Conservation (phyloP, 2,329 filamentous ascomycete species). For the Beauveria sp. region DNA sequence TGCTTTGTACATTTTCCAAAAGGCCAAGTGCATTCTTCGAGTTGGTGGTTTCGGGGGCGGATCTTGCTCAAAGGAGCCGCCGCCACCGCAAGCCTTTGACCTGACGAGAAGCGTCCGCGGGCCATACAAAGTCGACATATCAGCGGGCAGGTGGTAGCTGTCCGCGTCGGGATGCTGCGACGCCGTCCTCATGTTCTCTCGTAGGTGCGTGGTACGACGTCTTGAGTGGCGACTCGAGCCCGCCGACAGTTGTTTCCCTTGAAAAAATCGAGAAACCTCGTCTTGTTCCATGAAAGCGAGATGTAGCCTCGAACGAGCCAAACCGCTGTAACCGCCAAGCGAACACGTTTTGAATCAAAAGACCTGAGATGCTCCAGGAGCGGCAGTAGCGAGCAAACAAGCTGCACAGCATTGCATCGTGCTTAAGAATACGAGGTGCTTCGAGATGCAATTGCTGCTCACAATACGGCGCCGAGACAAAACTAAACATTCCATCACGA, state of each 20-base stretch:
- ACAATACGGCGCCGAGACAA: too few species aligned
- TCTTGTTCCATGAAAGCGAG: constrained; percentile 38
- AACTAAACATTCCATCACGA: not conserved
- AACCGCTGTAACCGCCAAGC: too few species aligned
- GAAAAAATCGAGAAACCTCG: constrained; percentile 25
- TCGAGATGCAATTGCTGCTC: not conserved
- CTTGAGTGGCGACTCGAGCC: constrained; percentile 29
- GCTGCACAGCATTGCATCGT: too few species aligned
- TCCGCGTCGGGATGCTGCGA: constrained; percentile 26
- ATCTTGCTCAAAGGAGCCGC: not conserved
- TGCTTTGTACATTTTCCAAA: constrained; percentile 33
- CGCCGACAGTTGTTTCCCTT: constrained; percentile 1
- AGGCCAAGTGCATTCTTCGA: constrained; percentile 33
- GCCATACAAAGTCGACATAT: constrained; percentile 32
- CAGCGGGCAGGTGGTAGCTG: constrained; percentile 28
- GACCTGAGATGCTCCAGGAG: not conserved
- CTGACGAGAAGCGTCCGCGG: constrained; percentile 27
- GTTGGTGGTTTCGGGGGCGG: not conserved
- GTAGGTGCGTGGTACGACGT: constrained; percentile 39
- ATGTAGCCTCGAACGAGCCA: constrained; percentile 47
- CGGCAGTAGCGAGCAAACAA: too few species aligned
- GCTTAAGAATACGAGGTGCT: too few species aligned
- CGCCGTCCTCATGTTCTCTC: constrained; percentile 24
- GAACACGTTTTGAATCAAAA: constrained; percentile 8
- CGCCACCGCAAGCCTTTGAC: not conserved